phyloP scores from a whole-genome alignment of 78 protist genomes.

The Monocercomonoides exilis region DNA sequence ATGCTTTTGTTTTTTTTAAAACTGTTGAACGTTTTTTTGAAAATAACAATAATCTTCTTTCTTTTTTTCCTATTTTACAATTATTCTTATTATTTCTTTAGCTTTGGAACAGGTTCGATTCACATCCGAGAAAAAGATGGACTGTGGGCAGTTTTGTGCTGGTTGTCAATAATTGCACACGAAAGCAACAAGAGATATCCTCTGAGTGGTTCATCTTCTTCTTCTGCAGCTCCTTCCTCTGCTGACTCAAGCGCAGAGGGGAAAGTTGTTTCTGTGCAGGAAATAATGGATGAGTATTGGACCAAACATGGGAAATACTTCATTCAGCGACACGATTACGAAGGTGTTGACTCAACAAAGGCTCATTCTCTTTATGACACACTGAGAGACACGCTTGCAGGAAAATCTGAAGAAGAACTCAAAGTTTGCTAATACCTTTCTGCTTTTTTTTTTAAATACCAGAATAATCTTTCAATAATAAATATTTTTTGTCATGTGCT shows the following conservation, averaged over 20 bases:
- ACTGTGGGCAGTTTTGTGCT: conserved; percentile 76
- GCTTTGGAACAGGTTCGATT: conserved; percentile 90
- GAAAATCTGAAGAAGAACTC: neutral
- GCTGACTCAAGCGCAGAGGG: too few relatives aligned
- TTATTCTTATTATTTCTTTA: too few relatives aligned
- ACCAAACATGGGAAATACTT: neutral
- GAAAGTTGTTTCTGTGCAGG: neutral
- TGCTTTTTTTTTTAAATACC: too few relatives aligned
- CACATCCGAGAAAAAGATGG: conserved; percentile 97
- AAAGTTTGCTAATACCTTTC: neutral
- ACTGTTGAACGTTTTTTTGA: too few relatives aligned
- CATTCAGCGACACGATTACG: conserved; percentile 21
- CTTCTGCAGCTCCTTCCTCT: too few relatives aligned
- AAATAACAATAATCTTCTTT: too few relatives aligned
- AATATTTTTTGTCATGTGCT: too few relatives aligned
- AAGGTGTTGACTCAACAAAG: neutral
- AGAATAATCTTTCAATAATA: too few relatives aligned
- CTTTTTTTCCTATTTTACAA: too few relatives aligned
- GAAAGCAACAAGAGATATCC: neutral
- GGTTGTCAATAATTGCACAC: conserved; percentile 60
- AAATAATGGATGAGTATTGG: neutral
- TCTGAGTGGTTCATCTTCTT: neutral
- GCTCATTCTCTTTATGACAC: neutral
- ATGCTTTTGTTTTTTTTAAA: too few relatives aligned
- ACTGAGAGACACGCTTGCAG: neutral